These are phyloP conservation scores for Acacia crassicarpa DNA, from an alignment of 306 rosid species.

Conservation along the genomic window DNA sequence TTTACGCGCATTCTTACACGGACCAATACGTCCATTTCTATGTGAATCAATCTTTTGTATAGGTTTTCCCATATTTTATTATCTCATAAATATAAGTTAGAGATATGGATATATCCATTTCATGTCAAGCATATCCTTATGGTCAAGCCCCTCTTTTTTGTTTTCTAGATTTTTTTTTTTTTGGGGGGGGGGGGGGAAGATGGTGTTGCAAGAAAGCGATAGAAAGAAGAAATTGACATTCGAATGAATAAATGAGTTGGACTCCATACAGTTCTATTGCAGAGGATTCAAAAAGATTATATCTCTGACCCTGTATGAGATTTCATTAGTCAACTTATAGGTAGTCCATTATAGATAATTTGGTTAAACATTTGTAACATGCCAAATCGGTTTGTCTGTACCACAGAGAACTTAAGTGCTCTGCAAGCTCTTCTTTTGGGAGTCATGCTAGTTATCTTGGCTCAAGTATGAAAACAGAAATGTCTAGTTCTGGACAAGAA, in stretches of 20 bases:
- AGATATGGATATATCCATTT: neutral
- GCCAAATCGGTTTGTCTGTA: neutral
- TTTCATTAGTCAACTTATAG: neutral
- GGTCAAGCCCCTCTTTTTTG: too few species aligned
- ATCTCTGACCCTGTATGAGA: neutral
- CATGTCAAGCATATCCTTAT: neutral
- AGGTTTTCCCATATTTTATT: too few species aligned
- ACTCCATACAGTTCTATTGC: neutral
- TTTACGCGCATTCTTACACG: too few species aligned
- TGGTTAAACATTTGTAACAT: neutral
- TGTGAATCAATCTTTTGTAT: too few species aligned
- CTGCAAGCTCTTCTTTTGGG: conserved; percentile 41
- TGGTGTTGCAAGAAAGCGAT: too few species aligned
- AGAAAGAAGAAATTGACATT: too few species aligned
- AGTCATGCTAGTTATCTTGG: conserved; percentile 30
- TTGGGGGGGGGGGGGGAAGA: fast-evolving
- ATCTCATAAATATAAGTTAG: neutral
- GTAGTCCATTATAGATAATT: conserved; percentile 1
- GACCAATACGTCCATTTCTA: too few species aligned
- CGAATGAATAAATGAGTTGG: neutral
- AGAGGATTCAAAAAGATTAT: neutral
- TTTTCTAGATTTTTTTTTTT: too few species aligned
- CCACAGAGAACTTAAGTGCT: conserved; percentile 76
- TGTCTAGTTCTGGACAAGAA: conserved; percentile 29
- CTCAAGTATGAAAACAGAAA: conserved; percentile 15